Evolutionary conservation across 2,329 filamentous ascomycete genomes (phyloP).

Genomic region (Curvularia verruculosa): DNA sequence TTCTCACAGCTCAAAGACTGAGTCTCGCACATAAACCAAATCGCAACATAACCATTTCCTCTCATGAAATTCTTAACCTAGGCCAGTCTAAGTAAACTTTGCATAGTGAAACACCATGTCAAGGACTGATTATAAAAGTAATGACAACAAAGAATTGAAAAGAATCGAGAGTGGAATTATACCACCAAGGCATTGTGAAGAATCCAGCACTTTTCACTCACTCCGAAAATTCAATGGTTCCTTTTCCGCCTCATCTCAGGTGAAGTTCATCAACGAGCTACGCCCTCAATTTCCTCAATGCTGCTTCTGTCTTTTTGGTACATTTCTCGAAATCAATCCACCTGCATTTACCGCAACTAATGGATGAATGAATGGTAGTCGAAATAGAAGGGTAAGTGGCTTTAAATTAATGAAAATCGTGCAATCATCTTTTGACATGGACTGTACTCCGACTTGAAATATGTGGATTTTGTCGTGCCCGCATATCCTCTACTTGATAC

Average conservation of each 20-base stretch:
- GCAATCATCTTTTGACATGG: not conserved
- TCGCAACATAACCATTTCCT: not conserved
- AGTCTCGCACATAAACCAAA: not conserved
- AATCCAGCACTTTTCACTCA: not conserved
- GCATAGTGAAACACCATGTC: not conserved
- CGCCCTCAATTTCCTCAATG: conserved; percentile 5
- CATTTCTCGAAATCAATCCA: not conserved
- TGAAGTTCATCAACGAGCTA: not conserved
- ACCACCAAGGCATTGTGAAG: not conserved
- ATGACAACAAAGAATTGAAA: not conserved
- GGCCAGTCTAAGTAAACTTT: not conserved
- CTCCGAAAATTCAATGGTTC: not conserved
- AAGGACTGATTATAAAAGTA: not conserved
- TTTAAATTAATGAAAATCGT: not conserved
- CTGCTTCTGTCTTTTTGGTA: conserved; percentile 14
- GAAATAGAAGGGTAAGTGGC: not conserved
- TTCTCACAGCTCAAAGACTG: not conserved
- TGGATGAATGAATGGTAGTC: not conserved
- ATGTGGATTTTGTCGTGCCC: not conserved
- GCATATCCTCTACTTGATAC: not conserved
- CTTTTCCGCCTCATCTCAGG: not conserved
- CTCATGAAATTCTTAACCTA: not conserved
- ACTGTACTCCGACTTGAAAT: no score
- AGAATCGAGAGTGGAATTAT: no score
- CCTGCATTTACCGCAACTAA: no score